A percentile compares a stretch with the other conserved stretches of the same genome.
Evolutionary conservation across 192 early-diverging fungal genomes (phyloP).

Genomic region (Mortierella antarctica): DNA sequence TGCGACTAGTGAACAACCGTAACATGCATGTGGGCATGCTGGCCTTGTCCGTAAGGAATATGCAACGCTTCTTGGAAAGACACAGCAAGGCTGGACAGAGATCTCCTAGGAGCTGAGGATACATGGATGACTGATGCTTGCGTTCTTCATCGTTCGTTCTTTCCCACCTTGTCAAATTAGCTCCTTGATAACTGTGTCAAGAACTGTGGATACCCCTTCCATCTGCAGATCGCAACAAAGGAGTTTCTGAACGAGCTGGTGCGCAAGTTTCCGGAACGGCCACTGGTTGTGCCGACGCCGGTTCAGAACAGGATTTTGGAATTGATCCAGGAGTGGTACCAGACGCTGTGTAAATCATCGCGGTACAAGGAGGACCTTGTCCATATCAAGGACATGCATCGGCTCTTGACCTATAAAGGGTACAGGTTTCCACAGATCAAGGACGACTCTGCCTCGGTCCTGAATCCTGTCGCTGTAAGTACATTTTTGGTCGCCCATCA

Average conservation of each 20-base stretch:
- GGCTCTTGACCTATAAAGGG: conserved; percentile 88
- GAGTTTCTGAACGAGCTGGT: conserved; percentile 99
- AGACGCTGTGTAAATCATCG: conserved; percentile 85
- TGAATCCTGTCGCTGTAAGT: conserved; percentile 64
- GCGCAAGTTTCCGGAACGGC: conserved; percentile 91
- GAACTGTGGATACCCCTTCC: conserved; percentile 99
- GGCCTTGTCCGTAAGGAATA: conserved; percentile 67
- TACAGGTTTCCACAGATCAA: conserved; percentile 81
- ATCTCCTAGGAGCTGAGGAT: not conserved
- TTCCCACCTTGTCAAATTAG: conserved; percentile 38
- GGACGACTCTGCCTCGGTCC: conserved; percentile 71
- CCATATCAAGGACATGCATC: conserved; percentile 96
- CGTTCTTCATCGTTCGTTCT: not conserved
- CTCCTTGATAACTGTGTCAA: conserved; percentile 98
- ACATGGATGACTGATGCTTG: not conserved
- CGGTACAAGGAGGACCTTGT: conserved; percentile 93
- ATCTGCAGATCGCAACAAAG: conserved; percentile 94
- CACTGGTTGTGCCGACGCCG: conserved; percentile 73
- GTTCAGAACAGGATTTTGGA: conserved; percentile 90
- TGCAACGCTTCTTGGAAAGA: not conserved
- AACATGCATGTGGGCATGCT: conserved; percentile 69
- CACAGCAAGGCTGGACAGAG: not conserved
- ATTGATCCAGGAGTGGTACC: conserved; percentile 95
- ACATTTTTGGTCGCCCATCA: not conserved
- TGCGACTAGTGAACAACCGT: conserved; percentile 72